These are phyloP conservation scores for Noccaea bulbosa DNA, from an alignment of 345 rosid genomes.

Conservation along the genomic window DNA sequence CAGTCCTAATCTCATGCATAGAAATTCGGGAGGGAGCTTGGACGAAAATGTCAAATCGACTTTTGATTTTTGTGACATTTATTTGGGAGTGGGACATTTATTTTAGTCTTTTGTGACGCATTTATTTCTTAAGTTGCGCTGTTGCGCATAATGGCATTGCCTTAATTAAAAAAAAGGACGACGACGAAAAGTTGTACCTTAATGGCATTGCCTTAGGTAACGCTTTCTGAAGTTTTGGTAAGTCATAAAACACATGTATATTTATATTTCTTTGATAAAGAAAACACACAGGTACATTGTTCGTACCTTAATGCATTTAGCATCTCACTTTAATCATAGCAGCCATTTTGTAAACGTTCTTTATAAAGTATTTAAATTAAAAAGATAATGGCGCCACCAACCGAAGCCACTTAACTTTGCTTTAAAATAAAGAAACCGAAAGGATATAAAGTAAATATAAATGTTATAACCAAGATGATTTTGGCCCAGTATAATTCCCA, in stretches of 20 bases:
- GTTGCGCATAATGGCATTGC: constrained; percentile 2
- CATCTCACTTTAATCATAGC: constrained; percentile 14
- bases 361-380: neutral
- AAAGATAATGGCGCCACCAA: neutral
- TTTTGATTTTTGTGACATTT: constrained; percentile 20
- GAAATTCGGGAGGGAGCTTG: neutral
- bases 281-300: constrained; percentile 22
- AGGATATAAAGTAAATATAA: neutral
- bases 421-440: neutral
- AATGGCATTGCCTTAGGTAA: neutral
- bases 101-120: constrained; percentile 2
- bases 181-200: constrained; percentile 13
- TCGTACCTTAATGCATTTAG: constrained; percentile 21
- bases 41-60: constrained; percentile 19
- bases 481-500: no score
- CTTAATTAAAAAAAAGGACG: neutral
- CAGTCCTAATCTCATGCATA: constrained; percentile 12
- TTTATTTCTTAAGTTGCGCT: neutral
- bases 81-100: constrained; percentile 17
- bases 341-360: constrained; percentile 3
- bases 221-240: constrained; percentile 23
- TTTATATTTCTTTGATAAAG: no score
- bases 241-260: neutral
- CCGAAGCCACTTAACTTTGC: constrained; percentile 20
- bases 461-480: no score